Conservation (phyloP, 2,329 filamentous ascomycete genomes). For the Trichophyton rubrum region DNA sequence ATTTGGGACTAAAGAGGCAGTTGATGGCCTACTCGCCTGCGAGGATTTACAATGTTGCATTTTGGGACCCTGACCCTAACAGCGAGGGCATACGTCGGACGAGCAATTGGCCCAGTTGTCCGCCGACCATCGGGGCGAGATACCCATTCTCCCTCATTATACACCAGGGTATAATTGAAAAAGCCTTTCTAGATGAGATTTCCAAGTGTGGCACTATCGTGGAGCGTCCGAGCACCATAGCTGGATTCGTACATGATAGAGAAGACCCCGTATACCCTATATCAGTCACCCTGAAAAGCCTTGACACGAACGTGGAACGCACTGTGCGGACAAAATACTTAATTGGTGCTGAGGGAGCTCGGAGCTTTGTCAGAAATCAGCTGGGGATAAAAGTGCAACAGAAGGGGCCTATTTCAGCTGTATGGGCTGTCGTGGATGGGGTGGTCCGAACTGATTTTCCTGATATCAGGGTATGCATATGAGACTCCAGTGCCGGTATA, state of each 20-base stretch:
- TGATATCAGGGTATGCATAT: constrained; percentile 69
- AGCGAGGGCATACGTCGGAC: constrained; percentile 47
- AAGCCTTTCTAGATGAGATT: constrained; percentile 55
- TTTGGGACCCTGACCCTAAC: constrained; percentile 46
- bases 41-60: constrained; percentile 62
- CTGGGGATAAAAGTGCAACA: constrained; percentile 41
- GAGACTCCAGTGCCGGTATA: constrained; percentile 45
- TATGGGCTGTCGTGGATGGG: constrained; percentile 70
- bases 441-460: constrained; percentile 63
- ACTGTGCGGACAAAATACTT: constrained; percentile 54
- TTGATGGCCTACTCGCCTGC: constrained; percentile 49
- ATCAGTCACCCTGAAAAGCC: constrained; percentile 46
- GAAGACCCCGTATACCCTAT: constrained; percentile 55
- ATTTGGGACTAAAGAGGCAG: constrained; percentile 30
- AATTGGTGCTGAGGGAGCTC: constrained; percentile 58
- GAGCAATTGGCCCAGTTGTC: constrained; percentile 73
- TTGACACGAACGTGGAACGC: constrained; percentile 23
- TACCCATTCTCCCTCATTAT: constrained; percentile 60
- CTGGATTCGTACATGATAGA: constrained; percentile 49
- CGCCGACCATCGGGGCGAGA: constrained; percentile 57
- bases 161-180: constrained; percentile 60
- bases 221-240: constrained; percentile 50
- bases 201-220: constrained; percentile 45
- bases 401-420: constrained; percentile 57
- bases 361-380: constrained; percentile 52